Conservation (phyloP, 208 protist genomes). For the Endotrypanum monterogeii region DNA sequence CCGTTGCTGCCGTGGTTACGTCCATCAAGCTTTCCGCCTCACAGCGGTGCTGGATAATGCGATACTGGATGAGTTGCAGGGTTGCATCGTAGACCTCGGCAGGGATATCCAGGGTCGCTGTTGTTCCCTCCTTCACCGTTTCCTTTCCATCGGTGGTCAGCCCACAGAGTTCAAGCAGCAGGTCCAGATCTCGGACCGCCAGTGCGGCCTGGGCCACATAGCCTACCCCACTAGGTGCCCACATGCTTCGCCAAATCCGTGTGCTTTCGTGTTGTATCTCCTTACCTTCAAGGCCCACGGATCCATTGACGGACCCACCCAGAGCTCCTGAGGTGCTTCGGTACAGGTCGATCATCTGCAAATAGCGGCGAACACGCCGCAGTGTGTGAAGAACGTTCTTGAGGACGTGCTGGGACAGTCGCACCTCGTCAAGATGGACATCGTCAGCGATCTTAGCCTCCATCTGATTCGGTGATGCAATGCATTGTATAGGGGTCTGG, state of each 20-base stretch:
- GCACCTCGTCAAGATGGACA: background rate
- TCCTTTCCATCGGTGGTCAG: background rate
- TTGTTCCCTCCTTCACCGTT: background rate
- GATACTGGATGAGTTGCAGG: conserved; percentile 50
- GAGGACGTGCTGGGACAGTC: conserved; percentile 38
- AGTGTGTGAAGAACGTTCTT: conserved; percentile 53
- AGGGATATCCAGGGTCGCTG: conserved; percentile 1
- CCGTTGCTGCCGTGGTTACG: background rate
- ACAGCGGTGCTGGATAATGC: conserved; percentile 20
- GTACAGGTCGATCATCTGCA: conserved; percentile 42
- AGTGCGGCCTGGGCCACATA: conserved; percentile 69
- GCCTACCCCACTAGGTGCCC: conserved; percentile 41
- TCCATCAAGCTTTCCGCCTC: background rate
- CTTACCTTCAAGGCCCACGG: background rate
- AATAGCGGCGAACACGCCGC: conserved; percentile 49
- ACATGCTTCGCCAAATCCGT: conserved; percentile 31
- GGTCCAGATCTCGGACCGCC: conserved; percentile 35
- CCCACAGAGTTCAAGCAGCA: conserved; percentile 45
- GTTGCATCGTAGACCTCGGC: conserved; percentile 63
- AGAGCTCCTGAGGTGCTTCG: background rate
- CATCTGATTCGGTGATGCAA: background rate
- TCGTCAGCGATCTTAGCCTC: background rate
- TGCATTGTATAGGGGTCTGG: background rate
- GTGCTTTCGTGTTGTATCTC: conserved; percentile 5
- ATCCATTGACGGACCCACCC: too few relatives aligned